These are phyloP conservation scores for Eucalyptus cloeziana DNA, from an alignment of 345 rosid species.

Conservation along the genomic window DNA sequence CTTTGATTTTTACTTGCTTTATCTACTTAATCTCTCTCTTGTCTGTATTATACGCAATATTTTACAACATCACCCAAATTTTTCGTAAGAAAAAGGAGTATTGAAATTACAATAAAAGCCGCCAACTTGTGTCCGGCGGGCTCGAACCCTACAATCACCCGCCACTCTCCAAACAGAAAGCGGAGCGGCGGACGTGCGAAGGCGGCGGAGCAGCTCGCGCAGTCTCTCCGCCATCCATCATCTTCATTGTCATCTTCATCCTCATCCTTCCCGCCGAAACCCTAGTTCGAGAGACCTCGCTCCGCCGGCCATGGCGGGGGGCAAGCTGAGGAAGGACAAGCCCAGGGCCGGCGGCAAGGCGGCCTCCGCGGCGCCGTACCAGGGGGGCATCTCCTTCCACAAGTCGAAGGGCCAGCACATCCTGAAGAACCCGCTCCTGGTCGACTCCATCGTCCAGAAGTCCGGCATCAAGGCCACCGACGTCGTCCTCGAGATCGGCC, in stretches of 20 bases:
- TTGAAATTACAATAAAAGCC: background rate
- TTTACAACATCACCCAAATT: too few species aligned
- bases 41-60: too few species aligned
- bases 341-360: slow-evolving; percentile 4
- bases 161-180: background rate
- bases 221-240: too few species aligned
- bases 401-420: slow-evolving; percentile 91
- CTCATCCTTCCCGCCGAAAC: background rate
- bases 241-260: too few species aligned
- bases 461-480: slow-evolving; percentile 79
- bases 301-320: slow-evolving; percentile 53
- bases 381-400: slow-evolving; percentile 84
- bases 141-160: background rate
- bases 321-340: slow-evolving; percentile 72
- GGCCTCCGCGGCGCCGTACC: slow-evolving; percentile 36
- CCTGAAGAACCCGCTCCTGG: slow-evolving; percentile 76
- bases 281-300: background rate
- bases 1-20: too few species aligned
- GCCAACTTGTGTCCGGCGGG: background rate
- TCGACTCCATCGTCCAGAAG: slow-evolving; percentile 74
- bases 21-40: too few species aligned
- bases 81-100: too few species aligned
- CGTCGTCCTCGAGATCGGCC: slow-evolving; percentile 82
- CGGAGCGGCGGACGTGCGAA: background rate
- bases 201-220: background rate